A percentile compares a stretch with the other conserved stretches of the same genome.
phyloP scores from a whole-genome alignment of 1,139 yeast genomes.

The Scheffersomyces illinoinensis region DNA sequence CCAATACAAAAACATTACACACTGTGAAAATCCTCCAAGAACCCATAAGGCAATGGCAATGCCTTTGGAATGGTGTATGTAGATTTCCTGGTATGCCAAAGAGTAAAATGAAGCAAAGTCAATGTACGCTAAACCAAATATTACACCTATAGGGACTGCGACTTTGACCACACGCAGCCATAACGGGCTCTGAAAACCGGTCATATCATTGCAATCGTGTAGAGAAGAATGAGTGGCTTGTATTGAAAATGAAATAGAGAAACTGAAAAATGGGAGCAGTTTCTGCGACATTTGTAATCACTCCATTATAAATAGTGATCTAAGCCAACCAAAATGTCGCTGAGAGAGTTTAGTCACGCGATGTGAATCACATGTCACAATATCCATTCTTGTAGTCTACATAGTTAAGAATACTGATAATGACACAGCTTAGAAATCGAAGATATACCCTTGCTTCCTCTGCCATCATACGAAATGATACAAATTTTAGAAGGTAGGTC shows the following conservation, averaged over 20 bases:
- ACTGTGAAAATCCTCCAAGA: constrained; percentile 26
- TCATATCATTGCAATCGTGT: background rate
- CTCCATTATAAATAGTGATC: background rate
- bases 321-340: background rate
- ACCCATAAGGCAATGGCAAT: constrained; percentile 40
- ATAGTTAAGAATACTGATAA: background rate
- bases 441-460: background rate
- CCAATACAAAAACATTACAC: constrained; percentile 34
- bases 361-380: too few relatives aligned
- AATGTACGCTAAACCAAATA: constrained; percentile 29
- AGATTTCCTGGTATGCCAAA: constrained; percentile 39
- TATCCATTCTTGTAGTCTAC: background rate
- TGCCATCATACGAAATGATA: constrained; percentile 1
- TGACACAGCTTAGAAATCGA: background rate
- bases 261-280: background rate
- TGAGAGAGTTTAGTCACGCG: background rate
- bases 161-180: constrained; percentile 10
- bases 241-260: background rate
- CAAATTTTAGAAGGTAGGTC: constrained; percentile 9
- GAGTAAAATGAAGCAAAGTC: constrained; percentile 35
- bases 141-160: constrained; percentile 23
- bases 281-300: background rate
- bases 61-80: constrained; percentile 28
- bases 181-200: background rate
- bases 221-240: background rate